Base-by-base conservation (phyloP, 257 asterid genomes). In the Fraxinus quadrangulata region DNA sequence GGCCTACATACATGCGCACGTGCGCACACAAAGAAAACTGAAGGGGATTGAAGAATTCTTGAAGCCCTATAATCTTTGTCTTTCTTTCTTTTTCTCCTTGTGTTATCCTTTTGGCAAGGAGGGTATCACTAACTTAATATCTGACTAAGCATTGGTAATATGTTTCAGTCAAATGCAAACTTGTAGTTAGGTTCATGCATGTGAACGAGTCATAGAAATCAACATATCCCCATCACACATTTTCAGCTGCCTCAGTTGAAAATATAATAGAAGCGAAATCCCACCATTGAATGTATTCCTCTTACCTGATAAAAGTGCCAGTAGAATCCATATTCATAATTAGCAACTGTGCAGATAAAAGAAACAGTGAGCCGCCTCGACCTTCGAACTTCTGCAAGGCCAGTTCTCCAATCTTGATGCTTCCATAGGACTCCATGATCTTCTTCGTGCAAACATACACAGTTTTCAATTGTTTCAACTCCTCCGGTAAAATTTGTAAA, bases 401-500 rank as follows among this genome's bases (percentile, higher is more conserved):
- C 98, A 70, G 97, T 93, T 86, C 99, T 92, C 99, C 99, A 96
- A 74, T 96, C 99, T 75, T 96, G 98, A 88, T 96, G 99, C 88
- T 96, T 96, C 99, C 99, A 96, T 54, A 96, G 87, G 75, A 96
- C 87, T 81, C 99, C 99, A 75, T 91, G 85, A 85, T 96, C 99
- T 83, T 96, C 99, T 79, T 96, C 99, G 73, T 93, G 98, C 91
- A 96, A 84, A 82, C 99, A 96, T 40, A 96, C 99, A 83, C 97
- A 96, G 81, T 96, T 96, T 83, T 96, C 96, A 75, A 85, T 90
- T 26, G 99, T 92, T 77, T 96, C 99, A 17, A 96, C 97, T 37
- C 99, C 99, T 79, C 99, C 99, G 2, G 97, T 93, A 79, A 89
- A 96, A 85, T 93, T 96, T 19, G 93, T 89, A 77, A 93, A 93